Conservation (phyloP, 129 eudicot genomes). For the Artemisia annua region DNA sequence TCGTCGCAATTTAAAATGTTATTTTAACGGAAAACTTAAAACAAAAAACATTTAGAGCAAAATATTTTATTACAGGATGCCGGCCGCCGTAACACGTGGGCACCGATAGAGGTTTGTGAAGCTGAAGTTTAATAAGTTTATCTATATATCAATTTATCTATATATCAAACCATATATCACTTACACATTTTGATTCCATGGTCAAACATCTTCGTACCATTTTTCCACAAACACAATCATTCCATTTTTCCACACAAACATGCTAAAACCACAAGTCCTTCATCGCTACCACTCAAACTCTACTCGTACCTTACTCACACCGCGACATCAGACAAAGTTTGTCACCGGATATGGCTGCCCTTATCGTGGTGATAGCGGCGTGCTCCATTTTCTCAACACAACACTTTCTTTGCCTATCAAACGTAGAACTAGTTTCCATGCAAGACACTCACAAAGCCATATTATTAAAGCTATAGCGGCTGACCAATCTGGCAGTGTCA, state of each 20-base stretch:
- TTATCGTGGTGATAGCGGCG: neutral
- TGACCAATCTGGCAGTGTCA: neutral
- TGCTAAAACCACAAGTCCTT: constrained; percentile 13
- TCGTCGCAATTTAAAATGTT: too few species aligned
- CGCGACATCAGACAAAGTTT: constrained; percentile 16
- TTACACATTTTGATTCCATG: neutral
- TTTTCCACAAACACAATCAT: neutral
- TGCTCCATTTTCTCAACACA: neutral
- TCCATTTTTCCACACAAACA: constrained; percentile 7
- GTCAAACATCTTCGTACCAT: neutral
- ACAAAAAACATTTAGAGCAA: too few species aligned
- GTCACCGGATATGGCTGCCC: constrained; percentile 19
- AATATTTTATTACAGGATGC: too few species aligned
- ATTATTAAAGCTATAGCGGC: constrained; percentile 14
- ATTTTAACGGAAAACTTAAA: too few species aligned
- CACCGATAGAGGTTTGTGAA: too few species aligned
- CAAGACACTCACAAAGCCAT: neutral
- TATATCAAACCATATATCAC: neutral
- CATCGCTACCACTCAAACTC: constrained; percentile 29
- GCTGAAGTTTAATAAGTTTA: neutral
- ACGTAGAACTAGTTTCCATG: constrained; percentile 7
- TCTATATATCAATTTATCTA: too few species aligned
- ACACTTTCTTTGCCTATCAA: neutral
- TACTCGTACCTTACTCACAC: constrained; percentile 21
- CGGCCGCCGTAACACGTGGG: too few species aligned